Base-by-base conservation (phyloP, 176 grass and related monocot species). In the Carex littledalei region DNA sequence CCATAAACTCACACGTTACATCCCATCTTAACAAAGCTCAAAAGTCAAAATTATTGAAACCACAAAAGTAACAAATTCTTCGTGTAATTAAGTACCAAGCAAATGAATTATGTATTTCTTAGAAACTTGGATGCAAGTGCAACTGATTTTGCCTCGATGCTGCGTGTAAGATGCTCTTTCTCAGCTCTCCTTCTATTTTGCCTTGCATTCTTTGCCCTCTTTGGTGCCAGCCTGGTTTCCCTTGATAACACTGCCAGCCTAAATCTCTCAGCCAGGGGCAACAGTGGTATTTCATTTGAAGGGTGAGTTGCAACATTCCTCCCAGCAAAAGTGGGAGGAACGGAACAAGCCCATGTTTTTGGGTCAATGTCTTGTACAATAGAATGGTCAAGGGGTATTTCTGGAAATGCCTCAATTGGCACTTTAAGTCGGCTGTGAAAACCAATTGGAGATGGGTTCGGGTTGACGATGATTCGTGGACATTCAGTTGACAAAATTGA, bases 211-310 rank as follows among this genome's bases (percentile, higher is more conserved):
- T 89, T 94, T 34, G 93, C 95, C 63, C 93, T 91, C 87, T 98
- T 98, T 0, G 93, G 95, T 5, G 95, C 93, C 66, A 98, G 72
- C 58, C 95, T 95, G 0, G 88, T 88, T 41, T 98, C 93, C 84
- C 95, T 93, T 77, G 88, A 86, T 60, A 94, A 65, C 31, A 92
- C 91, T 3, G 95, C 95, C 2, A 98, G 88, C 81, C 91, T 88
- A 87, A 98, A 98, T 69, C 90, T 94, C 81, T 98, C 96, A 0
- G 96, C 96, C 21, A 98, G 90, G 0, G 91, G 81, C 60, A 92
- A 85, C 84, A 95, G 84, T 34, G 85, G 78, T 0, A 67, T 74
- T 0, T 88, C 88, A 63, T 89, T 80, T 0, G 63, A 61, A 17
- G 10, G 26, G 1, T 86, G 68, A 10, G 41, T 16, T 14, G 3